Base-by-base conservation (phyloP, 768 basidiomycete species). In the Candolleomyces efflorescens region DNA sequence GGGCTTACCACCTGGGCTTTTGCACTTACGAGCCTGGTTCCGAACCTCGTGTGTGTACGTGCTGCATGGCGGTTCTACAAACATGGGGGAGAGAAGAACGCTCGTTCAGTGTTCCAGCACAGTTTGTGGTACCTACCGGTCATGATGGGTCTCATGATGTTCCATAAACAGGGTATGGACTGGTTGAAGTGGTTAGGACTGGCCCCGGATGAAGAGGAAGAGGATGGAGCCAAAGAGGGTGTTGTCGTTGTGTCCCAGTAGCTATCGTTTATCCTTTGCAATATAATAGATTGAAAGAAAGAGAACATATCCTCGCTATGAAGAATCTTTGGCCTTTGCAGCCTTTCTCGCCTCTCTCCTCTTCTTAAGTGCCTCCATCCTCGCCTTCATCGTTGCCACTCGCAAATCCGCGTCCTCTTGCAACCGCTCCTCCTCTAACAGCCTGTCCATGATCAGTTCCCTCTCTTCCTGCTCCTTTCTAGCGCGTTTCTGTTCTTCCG, bases 1-100 rank as follows among this genome's bases (percentile, higher is more conserved):
- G 97, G 97, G 2, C 78, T 95, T 39, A 97, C 95, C n/a, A 94
- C 88, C 2, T 94, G 91, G 91, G 70, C 80, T 20, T 98, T 98
- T 67, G 91, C 92, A 0, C 58, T 89, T 15, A 89, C 92, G 5
- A 83, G 86, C 22, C 66, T 92, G 22, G 65, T 86, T 5, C 92
- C 94, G 5, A 98, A 98, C 64, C 74, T 73, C 15, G 68, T 95
- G 27, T 85, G 86, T 68, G 74, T 82, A 0, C 70, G 80, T 13
- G 83, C 86, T 0, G 89, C 94, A 0, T 89, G 81, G 78, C 73
- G 70, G 47, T 98, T 95, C 65, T 92, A 88, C 84, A 78, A 77
- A 47, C 71, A 67, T 5, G 84, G 87, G 26, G 82, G 84, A 11
- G 92, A 93, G 68, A 86, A 88, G 65, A 79, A 87, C 61, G 96